These are phyloP conservation scores for Populus hybrid DNA, from an alignment of 441 rosid genomes.

Conservation along the genomic window DNA sequence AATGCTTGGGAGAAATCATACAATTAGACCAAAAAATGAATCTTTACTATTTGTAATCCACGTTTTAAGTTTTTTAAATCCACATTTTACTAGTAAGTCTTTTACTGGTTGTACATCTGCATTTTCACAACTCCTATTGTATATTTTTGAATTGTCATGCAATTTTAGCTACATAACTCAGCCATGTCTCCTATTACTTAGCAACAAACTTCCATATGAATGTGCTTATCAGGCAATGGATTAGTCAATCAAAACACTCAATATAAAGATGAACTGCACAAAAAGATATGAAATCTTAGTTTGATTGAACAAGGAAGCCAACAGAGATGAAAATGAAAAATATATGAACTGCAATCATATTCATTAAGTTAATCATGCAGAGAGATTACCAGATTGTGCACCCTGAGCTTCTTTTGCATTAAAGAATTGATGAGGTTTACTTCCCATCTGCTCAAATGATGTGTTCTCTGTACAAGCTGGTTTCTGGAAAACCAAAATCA, in stretches of 20 bases:
- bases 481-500: neutral
- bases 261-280: neutral
- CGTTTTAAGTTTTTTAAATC: no score
- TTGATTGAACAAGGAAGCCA: neutral
- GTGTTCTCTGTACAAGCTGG: neutral
- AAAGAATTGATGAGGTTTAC: neutral
- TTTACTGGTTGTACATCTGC: no score
- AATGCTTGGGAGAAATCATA: no score
- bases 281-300: neutral
- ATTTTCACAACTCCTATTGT: no score
- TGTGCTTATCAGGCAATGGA: neutral
- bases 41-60: no score
- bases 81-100: no score
- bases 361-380: neutral
- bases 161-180: no score
- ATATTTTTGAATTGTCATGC: no score
- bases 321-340: neutral
- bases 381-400: slow-evolving; percentile 1
- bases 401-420: neutral
- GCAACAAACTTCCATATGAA: neutral
- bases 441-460: slow-evolving; percentile 5
- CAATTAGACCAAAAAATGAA: no score
- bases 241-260: neutral
- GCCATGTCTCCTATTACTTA: neutral
- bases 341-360: neutral